These are phyloP conservation scores for Backusella westeae DNA, from an alignment of 192 early-diverging fungal species.

Conservation along the genomic window DNA sequence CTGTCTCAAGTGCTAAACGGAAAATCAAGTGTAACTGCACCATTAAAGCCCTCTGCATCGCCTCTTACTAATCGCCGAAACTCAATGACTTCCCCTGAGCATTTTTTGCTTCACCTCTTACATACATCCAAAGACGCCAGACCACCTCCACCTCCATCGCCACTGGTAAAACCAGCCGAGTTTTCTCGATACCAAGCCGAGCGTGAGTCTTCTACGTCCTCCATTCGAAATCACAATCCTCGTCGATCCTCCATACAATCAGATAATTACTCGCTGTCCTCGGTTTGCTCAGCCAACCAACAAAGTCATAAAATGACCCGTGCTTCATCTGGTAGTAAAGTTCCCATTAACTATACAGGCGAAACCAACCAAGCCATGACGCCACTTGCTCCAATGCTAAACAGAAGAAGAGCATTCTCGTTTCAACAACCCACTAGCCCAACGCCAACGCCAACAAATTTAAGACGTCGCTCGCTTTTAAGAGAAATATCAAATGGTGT, in stretches of 20 bases:
- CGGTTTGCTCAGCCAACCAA: not conserved
- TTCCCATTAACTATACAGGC: not conserved
- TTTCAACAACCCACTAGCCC: constrained; percentile 2
- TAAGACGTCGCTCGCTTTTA: constrained; percentile 4
- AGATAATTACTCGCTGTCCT: constrained; percentile 18
- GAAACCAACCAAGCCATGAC: not conserved
- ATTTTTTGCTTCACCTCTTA: constrained; percentile 21
- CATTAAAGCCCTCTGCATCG: constrained; percentile 18
- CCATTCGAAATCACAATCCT: constrained; percentile 12
- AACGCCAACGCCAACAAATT: not conserved
- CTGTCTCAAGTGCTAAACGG: not conserved
- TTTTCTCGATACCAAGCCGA: constrained; percentile 23
- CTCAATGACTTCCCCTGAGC: constrained; percentile 26
- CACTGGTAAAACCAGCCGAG: constrained; percentile 5
- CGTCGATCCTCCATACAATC: constrained; percentile 33
- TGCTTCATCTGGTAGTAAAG: not conserved
- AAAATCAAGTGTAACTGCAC: not conserved
- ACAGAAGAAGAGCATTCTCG: constrained; percentile 12
- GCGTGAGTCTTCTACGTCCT: constrained; percentile 28
- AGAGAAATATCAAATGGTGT: not conserved
- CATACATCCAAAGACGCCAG: constrained; percentile 5
- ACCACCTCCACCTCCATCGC: not conserved
- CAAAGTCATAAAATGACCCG: constrained; percentile 3
- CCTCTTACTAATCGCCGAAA: constrained; percentile 15
- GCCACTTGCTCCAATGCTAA: not conserved